Evolutionary conservation across 345 rosid species (phyloP), one percentile per base, ranked within the genome.

Genomic region (Bretschneidera sinensis): DNA sequence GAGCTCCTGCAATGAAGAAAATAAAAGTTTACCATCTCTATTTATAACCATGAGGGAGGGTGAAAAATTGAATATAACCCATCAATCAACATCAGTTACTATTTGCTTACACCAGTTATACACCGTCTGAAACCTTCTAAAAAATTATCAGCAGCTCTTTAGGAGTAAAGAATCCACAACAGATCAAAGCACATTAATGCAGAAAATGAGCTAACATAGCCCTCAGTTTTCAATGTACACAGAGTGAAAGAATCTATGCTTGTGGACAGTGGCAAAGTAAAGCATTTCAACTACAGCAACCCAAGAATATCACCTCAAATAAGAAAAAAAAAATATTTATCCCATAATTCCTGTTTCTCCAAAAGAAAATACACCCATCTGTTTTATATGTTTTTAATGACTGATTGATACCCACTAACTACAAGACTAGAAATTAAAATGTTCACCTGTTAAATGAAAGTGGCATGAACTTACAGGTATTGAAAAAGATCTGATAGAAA

Each of bases 81-180:
- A 64, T 71, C 75, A 75, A 69, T 74, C 78, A 39, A 78, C 70
- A 76, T 79, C 83, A 71, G 59, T 65, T 63, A 58, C 59, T 64
- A 64, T 65, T 63, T 67, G 69, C 75, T 75, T 66, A 51, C 70
- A 72, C 69, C 80, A 64, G 66, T 57, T 76, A 69, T 49, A 59
- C 76, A 72, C 31, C 31, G 56, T 18, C 57, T 33, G 58, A 66
- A 69, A 67, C 55, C 57, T 63, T 49, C 62, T 15, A 71, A 64
- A n/a, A n/a, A 61, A 61, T n/a, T 70, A 70, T 71, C 57, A 51
- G 21, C 48, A 63, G 43, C 50, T 64, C 58, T 74, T 66, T 59
- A 51, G 45, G 67, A 61, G 52, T 65, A 62, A 64, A 62, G 78
- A 71, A 71, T 75, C 71, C 66, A 61, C 52, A 62, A 72, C 17